Evolutionary conservation across 352 stramenopile genomes (phyloP).

Genomic region (Pythium chondricola): DNA sequence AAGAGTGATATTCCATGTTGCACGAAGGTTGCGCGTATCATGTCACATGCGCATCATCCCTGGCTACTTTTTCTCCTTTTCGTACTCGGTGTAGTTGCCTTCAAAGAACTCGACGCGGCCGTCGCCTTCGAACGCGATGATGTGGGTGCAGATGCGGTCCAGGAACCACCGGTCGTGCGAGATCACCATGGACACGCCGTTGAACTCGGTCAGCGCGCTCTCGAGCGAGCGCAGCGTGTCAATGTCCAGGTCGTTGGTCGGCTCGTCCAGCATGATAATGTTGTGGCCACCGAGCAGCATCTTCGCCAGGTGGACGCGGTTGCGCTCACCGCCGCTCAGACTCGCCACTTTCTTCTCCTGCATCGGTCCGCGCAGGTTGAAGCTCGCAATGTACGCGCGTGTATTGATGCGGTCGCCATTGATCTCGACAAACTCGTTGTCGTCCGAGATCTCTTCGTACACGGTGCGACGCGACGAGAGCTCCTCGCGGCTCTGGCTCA

Average conservation of each 20-base stretch:
- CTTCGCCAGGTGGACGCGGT: slow-evolving; percentile 82
- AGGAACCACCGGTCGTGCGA: slow-evolving; percentile 96
- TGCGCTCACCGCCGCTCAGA: slow-evolving; percentile 78
- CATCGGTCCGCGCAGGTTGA: slow-evolving; percentile 80
- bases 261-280: slow-evolving; percentile 85
- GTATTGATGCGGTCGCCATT: slow-evolving; percentile 76
- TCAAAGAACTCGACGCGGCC: slow-evolving; percentile 76
- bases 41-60: too few relatives aligned
- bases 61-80: slow-evolving; percentile 75
- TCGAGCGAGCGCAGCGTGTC: slow-evolving; percentile 86
- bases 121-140: slow-evolving; percentile 76
- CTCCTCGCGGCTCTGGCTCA: slow-evolving; percentile 74
- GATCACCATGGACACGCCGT: slow-evolving; percentile 93
- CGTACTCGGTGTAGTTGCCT: slow-evolving; percentile 85
- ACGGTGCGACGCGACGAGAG: slow-evolving; percentile 54
- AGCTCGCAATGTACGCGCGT: slow-evolving; percentile 80
- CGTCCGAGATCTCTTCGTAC: slow-evolving; percentile 82
- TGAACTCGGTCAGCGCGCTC: slow-evolving; percentile 78
- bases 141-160: slow-evolving; percentile 89
- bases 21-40: too few relatives aligned
- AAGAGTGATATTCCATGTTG: too few relatives aligned
- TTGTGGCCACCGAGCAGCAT: slow-evolving; percentile 82
- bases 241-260: slow-evolving; percentile 84
- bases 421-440: slow-evolving; percentile 81
- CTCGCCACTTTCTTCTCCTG: slow-evolving; percentile 78